Base-by-base conservation (phyloP, 768 basidiomycete genomes). In the Leucocoprinus sp. region DNA sequence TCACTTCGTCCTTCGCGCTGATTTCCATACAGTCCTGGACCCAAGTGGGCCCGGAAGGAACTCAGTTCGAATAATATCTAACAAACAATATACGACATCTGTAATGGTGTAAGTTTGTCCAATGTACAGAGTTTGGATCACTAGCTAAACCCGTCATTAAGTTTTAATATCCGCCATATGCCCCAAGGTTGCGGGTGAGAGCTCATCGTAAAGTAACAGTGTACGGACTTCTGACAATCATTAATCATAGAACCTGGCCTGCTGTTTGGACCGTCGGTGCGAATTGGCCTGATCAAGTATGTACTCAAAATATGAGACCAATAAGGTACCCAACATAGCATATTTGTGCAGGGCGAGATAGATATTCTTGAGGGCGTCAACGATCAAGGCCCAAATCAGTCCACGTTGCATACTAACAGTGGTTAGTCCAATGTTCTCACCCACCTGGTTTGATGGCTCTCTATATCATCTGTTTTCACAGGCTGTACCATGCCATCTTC, bases 281-380 rank as follows among this genome's bases (percentile, higher is more conserved):
- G 60, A 50, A 54, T 37, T 59, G 59, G 57, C 64, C 63, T 14
- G 54, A 56, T 37, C 57, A 57, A 22, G 65, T 61, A 38, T 5
- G 56, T 44, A 6, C 14, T 53, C n/a, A 50, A 52, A 2, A 50
- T 56, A 49, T 18, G 37, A 37, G 26, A 33, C 22, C 11, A 22
- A 12, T 15, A 38, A 27, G 11, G 8, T 17, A 14, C 17, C 19
- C 52, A 57, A 39, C 50, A 54, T 43, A 44, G 46, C 18, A 38
- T 15, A 12, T 26, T 3, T 17, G n/a, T 15, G n/a, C 50, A 72
- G 68, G 74, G 75, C 3, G 73, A 76, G 52, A 64, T 76, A 12
- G 71, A 79, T 52, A 73, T 78, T 31, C 51, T 76, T 26, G 75
- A 78, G 57, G 77, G 76, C 34, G 78, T 81, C 11, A 82, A 82